These are phyloP conservation scores for Zasmidium cellare DNA, from an alignment of 2,329 filamentous ascomycete species.

Conservation along the genomic window DNA sequence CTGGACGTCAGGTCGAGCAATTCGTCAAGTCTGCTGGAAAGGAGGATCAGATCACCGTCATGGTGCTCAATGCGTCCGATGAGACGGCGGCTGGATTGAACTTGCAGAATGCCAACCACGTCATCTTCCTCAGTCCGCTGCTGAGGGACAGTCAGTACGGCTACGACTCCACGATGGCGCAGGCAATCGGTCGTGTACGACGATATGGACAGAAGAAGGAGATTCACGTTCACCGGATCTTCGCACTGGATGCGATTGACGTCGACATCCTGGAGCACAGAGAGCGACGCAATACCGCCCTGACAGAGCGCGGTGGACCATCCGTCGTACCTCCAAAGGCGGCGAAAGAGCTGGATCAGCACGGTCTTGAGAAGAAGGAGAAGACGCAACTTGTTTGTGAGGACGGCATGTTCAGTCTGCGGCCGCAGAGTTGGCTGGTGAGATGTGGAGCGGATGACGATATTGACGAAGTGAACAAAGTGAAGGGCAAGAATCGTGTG, in stretches of 20 bases:
- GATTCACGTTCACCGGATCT: constrained; percentile 68
- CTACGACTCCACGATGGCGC: constrained; percentile 60
- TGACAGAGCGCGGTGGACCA: constrained; percentile 23
- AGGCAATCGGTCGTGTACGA: constrained; percentile 62
- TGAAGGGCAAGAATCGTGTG: constrained; percentile 28
- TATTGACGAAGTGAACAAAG: constrained; percentile 11
- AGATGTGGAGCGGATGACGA: constrained; percentile 10
- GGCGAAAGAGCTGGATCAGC: constrained; percentile 15
- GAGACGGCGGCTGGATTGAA: constrained; percentile 62
- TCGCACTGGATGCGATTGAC: constrained; percentile 71
- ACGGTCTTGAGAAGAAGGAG: constrained; percentile 17
- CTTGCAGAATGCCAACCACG: constrained; percentile 62
- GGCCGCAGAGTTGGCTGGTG: constrained; percentile 33
- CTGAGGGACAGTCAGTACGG: constrained; percentile 51
- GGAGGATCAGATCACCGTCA: constrained; percentile 44
- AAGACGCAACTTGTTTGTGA: constrained; percentile 33
- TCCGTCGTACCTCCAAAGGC: constrained; percentile 4
- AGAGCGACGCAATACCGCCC: constrained; percentile 34
- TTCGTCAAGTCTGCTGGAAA: constrained; percentile 22
- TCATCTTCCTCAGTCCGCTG: constrained; percentile 63
- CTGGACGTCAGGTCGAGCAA: constrained; percentile 18
- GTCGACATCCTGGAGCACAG: constrained; percentile 49
- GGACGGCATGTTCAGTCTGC: constrained; percentile 32
- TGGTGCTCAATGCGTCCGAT: constrained; percentile 59
- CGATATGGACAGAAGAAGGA: constrained; percentile 59